phyloP scores from a whole-genome alignment of 2,329 filamentous ascomycete genomes.

The Monosporascus ibericus region DNA sequence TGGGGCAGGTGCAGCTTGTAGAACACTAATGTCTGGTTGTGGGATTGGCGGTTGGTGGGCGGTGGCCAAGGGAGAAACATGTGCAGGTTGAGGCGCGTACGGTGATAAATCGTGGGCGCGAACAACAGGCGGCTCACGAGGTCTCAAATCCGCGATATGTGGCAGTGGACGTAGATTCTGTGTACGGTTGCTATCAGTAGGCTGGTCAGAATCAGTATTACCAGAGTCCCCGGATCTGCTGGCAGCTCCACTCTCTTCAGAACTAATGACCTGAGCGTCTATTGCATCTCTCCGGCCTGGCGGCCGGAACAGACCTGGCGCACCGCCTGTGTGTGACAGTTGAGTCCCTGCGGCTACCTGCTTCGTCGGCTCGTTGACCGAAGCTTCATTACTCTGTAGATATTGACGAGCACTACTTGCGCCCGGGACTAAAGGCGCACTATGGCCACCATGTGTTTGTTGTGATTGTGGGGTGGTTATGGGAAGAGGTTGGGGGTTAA shows the following conservation, averaged over 20 bases:
- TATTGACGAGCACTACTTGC: slow-evolving; percentile 13
- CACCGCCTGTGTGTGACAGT: slow-evolving; percentile 6
- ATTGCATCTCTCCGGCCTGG: slow-evolving; percentile 13
- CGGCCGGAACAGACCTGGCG: slow-evolving; percentile 5
- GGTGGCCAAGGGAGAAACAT: slow-evolving; percentile 54
- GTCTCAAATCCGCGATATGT: slow-evolving; percentile 32
- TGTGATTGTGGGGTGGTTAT: slow-evolving; percentile 3
- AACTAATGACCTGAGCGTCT: slow-evolving; percentile 26
- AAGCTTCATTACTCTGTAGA: slow-evolving; percentile 3
- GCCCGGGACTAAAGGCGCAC: slow-evolving; percentile 7
- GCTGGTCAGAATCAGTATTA: slow-evolving; percentile 28
- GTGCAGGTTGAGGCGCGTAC: slow-evolving; percentile 68
- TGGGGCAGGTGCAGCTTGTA: slow-evolving; percentile 43
- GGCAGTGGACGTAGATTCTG: slow-evolving; percentile 29
- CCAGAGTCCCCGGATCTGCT: slow-evolving; percentile 37
- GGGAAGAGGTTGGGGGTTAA: slow-evolving; percentile 9
- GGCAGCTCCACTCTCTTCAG: slow-evolving; percentile 33
- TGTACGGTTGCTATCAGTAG: slow-evolving; percentile 27
- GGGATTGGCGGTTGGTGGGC: slow-evolving; percentile 29
- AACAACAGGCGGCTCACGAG: slow-evolving; percentile 55
- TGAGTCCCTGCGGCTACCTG: slow-evolving; percentile 7
- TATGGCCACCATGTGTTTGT: slow-evolving; percentile 7
- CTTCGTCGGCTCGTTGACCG: slow-evolving; percentile 2
- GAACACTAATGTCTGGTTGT: slow-evolving; percentile 24
- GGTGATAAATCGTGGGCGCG: slow-evolving; percentile 69